Evolutionary conservation across 2,329 filamentous ascomycete genomes (phyloP).

Genomic region (Fusarium stilboides): DNA sequence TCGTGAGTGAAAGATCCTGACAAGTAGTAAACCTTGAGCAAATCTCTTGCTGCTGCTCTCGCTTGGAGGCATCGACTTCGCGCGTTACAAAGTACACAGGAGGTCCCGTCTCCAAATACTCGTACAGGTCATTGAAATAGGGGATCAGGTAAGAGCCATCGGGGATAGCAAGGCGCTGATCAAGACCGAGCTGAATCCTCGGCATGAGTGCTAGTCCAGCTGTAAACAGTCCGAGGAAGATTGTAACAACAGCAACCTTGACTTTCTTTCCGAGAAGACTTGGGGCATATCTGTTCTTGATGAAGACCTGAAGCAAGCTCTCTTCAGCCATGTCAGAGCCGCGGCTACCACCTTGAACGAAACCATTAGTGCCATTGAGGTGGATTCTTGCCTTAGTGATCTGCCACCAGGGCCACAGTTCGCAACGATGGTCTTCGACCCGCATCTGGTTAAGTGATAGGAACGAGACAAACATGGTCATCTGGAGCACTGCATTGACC

Average conservation of each 20-base stretch:
- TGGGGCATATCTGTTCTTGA: slow-evolving; percentile 91
- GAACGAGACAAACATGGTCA: slow-evolving; percentile 97
- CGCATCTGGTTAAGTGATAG: slow-evolving; percentile 91
- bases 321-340: slow-evolving; percentile 86
- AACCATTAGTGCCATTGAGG: slow-evolving; percentile 71
- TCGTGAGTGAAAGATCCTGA: slow-evolving; percentile 85
- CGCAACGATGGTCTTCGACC: slow-evolving; percentile 88
- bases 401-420: slow-evolving; percentile 92
- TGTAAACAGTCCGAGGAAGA: slow-evolving; percentile 91
- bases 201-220: slow-evolving; percentile 89
- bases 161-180: slow-evolving; percentile 94
- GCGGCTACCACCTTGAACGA: slow-evolving; percentile 67
- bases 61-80: slow-evolving; percentile 82
- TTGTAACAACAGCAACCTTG: slow-evolving; percentile 81
- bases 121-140: slow-evolving; percentile 96
- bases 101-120: slow-evolving; percentile 91
- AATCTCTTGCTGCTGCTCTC: slow-evolving; percentile 84
- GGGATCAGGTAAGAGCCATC: slow-evolving; percentile 94
- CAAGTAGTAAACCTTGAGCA: slow-evolving; percentile 95
- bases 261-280: slow-evolving; percentile 83
- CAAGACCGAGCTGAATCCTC: slow-evolving; percentile 86
- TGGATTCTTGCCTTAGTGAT: slow-evolving; percentile 81
- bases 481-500: slow-evolving; percentile 96
- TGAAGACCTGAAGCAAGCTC: slow-evolving; percentile 86
- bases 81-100: slow-evolving; percentile 97